A percentile compares a stretch with the other conserved stretches of the same genome.
Conservation (phyloP, 768 basidiomycete species). For the Termitomyces sp. region DNA sequence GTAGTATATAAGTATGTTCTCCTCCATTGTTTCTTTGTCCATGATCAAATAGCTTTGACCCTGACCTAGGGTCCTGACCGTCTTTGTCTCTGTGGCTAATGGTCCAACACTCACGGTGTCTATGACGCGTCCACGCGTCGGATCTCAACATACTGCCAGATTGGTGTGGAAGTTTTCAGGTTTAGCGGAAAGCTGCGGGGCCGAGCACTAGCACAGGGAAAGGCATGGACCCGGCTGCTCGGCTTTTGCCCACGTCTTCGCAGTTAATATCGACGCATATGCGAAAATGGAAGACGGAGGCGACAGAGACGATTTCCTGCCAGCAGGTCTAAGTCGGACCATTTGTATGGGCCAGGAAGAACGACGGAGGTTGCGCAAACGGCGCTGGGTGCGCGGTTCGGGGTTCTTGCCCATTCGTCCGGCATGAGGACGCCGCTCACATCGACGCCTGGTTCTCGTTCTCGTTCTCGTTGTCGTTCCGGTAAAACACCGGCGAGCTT, state of each 20-base stretch:
- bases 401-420: constrained; percentile 35
- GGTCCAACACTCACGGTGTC: too few relatives aligned
- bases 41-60: too few relatives aligned
- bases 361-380: constrained; percentile 48
- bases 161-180: too few relatives aligned
- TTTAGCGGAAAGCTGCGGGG: too few relatives aligned
- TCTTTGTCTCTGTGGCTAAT: too few relatives aligned
- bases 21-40: too few relatives aligned
- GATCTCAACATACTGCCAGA: too few relatives aligned
- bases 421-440: neutral
- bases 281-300: constrained; percentile 19
- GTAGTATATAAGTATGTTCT: too few relatives aligned
- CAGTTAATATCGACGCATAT: constrained; percentile 12
- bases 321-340: constrained; percentile 51
- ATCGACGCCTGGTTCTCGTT: too few relatives aligned
- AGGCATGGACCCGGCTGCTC: constrained; percentile 8
- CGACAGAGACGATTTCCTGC: neutral
- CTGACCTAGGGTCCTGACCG: too few relatives aligned
- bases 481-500: constrained; percentile 13
- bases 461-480: constrained; percentile 28
- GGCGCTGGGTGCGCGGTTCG: constrained; percentile 61
- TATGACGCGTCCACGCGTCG: too few relatives aligned
- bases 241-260: neutral
- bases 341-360: constrained; percentile 46
- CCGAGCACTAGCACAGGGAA: constrained; percentile 6